Evolutionary conservation across 495 filamentous ascomycete genomes (phyloP), one percentile per base, ranked within the genome.

Genomic region (Penicillium fimorum): DNA sequence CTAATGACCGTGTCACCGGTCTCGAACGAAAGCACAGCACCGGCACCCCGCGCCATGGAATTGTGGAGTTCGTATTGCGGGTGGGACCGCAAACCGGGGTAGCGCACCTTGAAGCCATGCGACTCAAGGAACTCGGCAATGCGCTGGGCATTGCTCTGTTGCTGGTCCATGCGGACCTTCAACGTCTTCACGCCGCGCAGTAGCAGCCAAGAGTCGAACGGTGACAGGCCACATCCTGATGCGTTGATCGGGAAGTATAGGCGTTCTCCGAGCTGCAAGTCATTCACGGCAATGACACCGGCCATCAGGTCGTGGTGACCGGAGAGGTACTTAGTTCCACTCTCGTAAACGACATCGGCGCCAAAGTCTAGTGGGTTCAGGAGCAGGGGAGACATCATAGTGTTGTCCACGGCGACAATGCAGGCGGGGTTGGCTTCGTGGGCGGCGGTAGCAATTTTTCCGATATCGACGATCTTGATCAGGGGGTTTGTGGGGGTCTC

Each of bases 281-380:
- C 87, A 65, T 96, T 96, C 69, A 92, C 84, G 7, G 91, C 95
- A 57, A 98, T 84, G 32, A 98, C 90, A 49, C 94, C 94, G 6
- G 94, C 95, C 94, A 98, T 97, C 71, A 98, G 84, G 73, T 98
- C 94, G 79, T 98, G 94, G 71, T 98, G 94, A 15, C 94, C 94
- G 0, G 92, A 97, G 22, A 98, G 83, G 68, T 98, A 98, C 65
- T 98, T 98, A 2, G 94, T 98, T 30, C 94, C 94, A 49, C 87
- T 92, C 79, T 98, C 94, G 73, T 97, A 98, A 20, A 95, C 90
- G 59, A 97, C 89, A 66, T 98, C 94, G 4, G 94, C 92, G 35
- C 95, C 94, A 20, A 97, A 79, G 40, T 96, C 92, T 5, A 97
- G 83, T 10, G 94, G 94, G 72, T 94, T 97, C 57, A 84, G 85